Evolutionary conservation across 148 eudicot genomes (phyloP).

Genomic region (Talinum fruticosum): DNA sequence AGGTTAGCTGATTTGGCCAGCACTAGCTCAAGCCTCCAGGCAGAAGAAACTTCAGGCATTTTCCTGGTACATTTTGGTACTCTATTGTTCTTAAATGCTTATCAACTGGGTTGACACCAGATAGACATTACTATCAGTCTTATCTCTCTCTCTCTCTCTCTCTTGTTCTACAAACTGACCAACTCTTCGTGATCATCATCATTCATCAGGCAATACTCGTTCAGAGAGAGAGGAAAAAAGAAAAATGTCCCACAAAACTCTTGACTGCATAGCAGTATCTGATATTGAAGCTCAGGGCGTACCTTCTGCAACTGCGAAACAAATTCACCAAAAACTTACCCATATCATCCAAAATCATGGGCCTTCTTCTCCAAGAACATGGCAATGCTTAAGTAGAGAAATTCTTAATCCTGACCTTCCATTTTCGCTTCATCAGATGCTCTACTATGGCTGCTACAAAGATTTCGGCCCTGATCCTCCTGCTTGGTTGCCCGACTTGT

Average conservation of each 20-base stretch:
- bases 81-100: no score
- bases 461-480: slow-evolving; percentile 77
- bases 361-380: slow-evolving; percentile 53
- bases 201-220: no score
- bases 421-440: slow-evolving; percentile 74
- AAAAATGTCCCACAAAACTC: slow-evolving; percentile 52
- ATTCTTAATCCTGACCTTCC: slow-evolving; percentile 70
- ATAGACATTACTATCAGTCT: no score
- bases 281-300: slow-evolving; percentile 62
- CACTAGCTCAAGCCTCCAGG: no score
- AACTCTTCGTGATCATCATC: no score
- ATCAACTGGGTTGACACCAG: no score
- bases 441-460: slow-evolving; percentile 78
- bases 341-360: slow-evolving; percentile 44
- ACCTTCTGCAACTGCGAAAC: slow-evolving; percentile 32
- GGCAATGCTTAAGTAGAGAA: slow-evolving; percentile 46
- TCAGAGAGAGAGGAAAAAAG: neutral
- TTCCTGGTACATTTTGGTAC: no score
- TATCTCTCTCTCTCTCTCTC: no score
- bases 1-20: no score
- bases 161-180: no score
- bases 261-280: slow-evolving; percentile 40
- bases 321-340: slow-evolving; percentile 47
- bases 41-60: no score
- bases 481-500: slow-evolving; percentile 88